These are phyloP conservation scores for Jacaranda mimosifolia DNA, from an alignment of 257 asterid species.

Conservation along the genomic window DNA sequence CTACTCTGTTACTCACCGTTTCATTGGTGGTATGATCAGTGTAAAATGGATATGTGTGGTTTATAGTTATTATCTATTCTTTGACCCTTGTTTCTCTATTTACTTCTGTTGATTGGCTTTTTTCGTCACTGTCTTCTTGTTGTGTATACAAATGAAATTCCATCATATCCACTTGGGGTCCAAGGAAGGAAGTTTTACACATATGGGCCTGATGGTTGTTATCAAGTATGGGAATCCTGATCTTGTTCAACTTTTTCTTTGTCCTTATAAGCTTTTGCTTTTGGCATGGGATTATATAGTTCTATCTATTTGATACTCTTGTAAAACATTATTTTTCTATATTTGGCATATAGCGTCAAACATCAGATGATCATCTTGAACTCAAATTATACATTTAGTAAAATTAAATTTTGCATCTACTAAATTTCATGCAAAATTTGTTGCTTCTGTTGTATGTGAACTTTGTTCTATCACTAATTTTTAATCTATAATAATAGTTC, in stretches of 20 bases:
- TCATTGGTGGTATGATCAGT: too few relatives aligned
- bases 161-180: constrained; percentile 72
- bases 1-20: background rate
- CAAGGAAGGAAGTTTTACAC: constrained; percentile 68
- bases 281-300: background rate
- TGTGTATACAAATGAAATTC: constrained; percentile 14
- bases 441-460: too few relatives aligned
- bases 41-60: background rate
- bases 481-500: too few relatives aligned
- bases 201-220: constrained; percentile 61
- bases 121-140: background rate
- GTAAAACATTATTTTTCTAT: background rate
- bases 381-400: too few relatives aligned
- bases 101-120: background rate
- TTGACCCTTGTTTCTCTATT: background rate
- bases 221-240: constrained; percentile 47
- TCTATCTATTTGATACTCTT: background rate
- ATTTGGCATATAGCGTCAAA: background rate
- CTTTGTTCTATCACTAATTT: too few relatives aligned
- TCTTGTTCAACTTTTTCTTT: background rate
- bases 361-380: background rate
- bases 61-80: background rate
- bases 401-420: too few relatives aligned
- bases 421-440: too few relatives aligned
- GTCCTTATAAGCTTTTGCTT: background rate